These are phyloP conservation scores for Elsinoe batatas DNA, from an alignment of 2,329 filamentous ascomycete species.

Conservation along the genomic window DNA sequence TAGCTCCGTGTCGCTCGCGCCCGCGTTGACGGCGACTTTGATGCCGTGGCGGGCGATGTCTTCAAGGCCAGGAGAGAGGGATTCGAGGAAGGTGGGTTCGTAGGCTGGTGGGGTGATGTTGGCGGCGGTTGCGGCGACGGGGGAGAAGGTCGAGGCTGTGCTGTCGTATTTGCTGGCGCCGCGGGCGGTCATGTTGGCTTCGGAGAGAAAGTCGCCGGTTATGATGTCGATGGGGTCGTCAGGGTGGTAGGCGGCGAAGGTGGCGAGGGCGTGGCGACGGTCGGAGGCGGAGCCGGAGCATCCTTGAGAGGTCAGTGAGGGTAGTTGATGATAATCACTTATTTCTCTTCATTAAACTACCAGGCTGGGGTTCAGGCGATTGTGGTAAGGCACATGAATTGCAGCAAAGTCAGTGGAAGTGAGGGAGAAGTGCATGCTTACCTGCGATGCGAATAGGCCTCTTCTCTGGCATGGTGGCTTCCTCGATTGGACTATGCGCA, in stretches of 20 bases:
- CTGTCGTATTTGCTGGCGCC: conserved; percentile 24
- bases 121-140: not conserved
- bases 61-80: conserved; percentile 35
- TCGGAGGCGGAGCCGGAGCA: conserved; percentile 8
- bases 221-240: conserved; percentile 37
- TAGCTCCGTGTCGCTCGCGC: conserved; percentile 45
- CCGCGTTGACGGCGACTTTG: conserved; percentile 49
- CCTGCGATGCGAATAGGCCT: conserved; percentile 32
- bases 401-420: conserved; percentile 24
- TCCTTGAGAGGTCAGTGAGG: not conserved
- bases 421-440: conserved; percentile 31
- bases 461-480: conserved; percentile 36
- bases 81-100: conserved; percentile 40
- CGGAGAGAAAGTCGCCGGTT: conserved; percentile 44
- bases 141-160: conserved; percentile 14
- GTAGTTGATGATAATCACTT: no score
- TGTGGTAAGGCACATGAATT: not conserved
- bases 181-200: conserved; percentile 23
- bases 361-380: no score
- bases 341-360: no score
- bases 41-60: conserved; percentile 40
- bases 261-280: conserved; percentile 6
- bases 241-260: conserved; percentile 5
- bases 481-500: not conserved
- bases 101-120: conserved; percentile 10